Evolutionary conservation across 139 green algal genomes (phyloP), one percentile per base, ranked within the genome.

Genomic region (Chlorella vulgaris): DNA sequence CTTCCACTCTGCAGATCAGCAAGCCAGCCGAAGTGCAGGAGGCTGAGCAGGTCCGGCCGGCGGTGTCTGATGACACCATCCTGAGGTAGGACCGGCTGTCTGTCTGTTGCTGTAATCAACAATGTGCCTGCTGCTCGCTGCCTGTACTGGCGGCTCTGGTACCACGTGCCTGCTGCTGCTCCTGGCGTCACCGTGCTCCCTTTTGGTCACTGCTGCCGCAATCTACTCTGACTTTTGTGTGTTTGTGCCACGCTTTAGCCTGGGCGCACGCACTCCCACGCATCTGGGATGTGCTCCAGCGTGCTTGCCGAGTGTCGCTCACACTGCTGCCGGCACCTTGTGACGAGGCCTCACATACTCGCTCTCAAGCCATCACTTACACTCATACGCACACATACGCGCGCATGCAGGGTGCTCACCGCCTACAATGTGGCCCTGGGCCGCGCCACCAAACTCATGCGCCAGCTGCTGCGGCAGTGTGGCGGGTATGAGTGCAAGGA

Each of bases 401-500:
- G 21, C 29, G 3, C 29, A 35, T 31, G 53, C 43, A 70, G 70
- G 10, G 78, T 81, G 24, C 88, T 96, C 62, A 90, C 88, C 0
- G 89, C 87, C 19, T 93, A 90, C 84, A 90, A 93, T 58, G 51
- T 91, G 81, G 88, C 79, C 0, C 62, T 96, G 7, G 76, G 53
- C 36, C 85, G 77, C 58, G 89, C 89, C 80, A 78, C 51, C 18
- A 61, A 76, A 38, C 61, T 90, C 7, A 89, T 88, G 35, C 87
- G 93, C 39, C 60, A 68, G 55, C 86, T 95, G 84, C 86, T 97
- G 86, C 74, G 74, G 7, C 40, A 81, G 35, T 92, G 21, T 29
- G 71, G 68, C 18, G 93, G 93, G 47, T 96, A 96, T 73, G 93
- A 97, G 84, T 96, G 93, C 91, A 96, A 97, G 83, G 93, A 96